phyloP scores from a whole-genome alignment of 2,329 filamentous ascomycete species.

The Cryphonectria japonica region DNA sequence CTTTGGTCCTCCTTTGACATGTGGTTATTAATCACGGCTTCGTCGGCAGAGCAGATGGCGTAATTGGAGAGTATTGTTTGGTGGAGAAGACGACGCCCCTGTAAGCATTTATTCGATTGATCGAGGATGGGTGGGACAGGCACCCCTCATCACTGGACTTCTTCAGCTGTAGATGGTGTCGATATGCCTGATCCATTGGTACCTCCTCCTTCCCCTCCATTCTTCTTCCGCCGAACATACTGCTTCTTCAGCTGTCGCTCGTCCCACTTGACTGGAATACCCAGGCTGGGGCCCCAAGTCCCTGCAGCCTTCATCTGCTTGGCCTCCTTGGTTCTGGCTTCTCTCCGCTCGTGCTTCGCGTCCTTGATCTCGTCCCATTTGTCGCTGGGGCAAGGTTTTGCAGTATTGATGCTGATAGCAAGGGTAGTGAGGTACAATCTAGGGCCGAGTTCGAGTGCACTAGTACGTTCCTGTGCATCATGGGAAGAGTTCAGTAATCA shows the following conservation, averaged over 20 bases:
- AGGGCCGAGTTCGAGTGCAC: constrained; percentile 24
- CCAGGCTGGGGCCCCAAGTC: constrained; percentile 26
- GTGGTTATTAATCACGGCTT: background rate
- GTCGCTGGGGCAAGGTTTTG: constrained; percentile 26
- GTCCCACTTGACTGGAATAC: constrained; percentile 27
- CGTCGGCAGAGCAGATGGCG: background rate
- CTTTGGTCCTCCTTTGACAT: background rate
- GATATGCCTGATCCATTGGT: background rate
- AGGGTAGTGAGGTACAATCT: constrained; percentile 24
- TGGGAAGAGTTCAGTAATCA: background rate
- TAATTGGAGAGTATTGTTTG: background rate
- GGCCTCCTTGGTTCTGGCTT: constrained; percentile 26
- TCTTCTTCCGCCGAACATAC: constrained; percentile 6
- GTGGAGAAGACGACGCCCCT: background rate
- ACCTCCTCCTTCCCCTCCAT: background rate
- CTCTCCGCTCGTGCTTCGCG: constrained; percentile 27
- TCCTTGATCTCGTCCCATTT: constrained; percentile 30
- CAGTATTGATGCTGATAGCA: constrained; percentile 28
- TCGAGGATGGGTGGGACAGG: background rate
- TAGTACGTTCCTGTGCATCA: constrained; percentile 17
- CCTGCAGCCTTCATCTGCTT: constrained; percentile 28
- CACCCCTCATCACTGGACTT: background rate
- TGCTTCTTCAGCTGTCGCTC: constrained; percentile 24
- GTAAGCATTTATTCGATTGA: background rate
- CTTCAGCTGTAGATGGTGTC: constrained; percentile 14